These are phyloP conservation scores for Aspergillus niger DNA, from an alignment of 2,329 filamentous ascomycete genomes.

Conservation along the genomic window DNA sequence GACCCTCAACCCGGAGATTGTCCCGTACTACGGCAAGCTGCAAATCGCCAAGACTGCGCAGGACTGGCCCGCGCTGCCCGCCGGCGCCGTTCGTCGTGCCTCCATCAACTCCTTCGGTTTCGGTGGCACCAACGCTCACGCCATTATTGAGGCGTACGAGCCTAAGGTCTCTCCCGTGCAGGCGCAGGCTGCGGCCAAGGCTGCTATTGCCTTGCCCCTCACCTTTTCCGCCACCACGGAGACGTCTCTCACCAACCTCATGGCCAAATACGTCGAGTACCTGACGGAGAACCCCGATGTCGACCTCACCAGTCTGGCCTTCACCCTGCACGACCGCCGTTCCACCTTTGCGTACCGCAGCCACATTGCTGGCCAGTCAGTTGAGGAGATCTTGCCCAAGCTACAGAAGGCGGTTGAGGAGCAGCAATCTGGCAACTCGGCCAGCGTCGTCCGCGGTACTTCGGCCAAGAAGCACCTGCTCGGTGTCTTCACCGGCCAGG, in stretches of 20 bases:
- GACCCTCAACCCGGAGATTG: slow-evolving; percentile 20
- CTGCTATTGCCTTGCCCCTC: slow-evolving; percentile 15
- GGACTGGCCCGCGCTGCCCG: slow-evolving; percentile 22
- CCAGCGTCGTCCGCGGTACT: neutral
- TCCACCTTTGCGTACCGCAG: neutral
- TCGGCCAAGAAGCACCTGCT: slow-evolving; percentile 15
- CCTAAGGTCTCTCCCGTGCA: neutral
- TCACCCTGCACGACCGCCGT: neutral
- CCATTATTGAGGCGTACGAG: slow-evolving; percentile 36
- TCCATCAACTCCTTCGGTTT: slow-evolving; percentile 47
- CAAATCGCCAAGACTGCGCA: slow-evolving; percentile 19
- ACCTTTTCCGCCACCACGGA: slow-evolving; percentile 26
- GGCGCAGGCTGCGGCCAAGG: neutral
- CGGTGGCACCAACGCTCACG: slow-evolving; percentile 37
- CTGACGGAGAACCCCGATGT: neutral
- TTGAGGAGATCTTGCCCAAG: neutral
- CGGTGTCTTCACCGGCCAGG: slow-evolving; percentile 26
- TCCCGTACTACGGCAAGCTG: slow-evolving; percentile 22
- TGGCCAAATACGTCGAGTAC: slow-evolving; percentile 7
- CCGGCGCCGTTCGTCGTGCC: slow-evolving; percentile 31
- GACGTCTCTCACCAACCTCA: slow-evolving; percentile 14
- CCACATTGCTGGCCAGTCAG: neutral
- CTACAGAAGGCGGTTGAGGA: neutral
- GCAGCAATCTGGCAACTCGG: neutral
- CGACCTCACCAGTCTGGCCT: neutral